Evolutionary conservation across 2,329 filamentous ascomycete species (phyloP).

Genomic region (Exophiala calicioides): DNA sequence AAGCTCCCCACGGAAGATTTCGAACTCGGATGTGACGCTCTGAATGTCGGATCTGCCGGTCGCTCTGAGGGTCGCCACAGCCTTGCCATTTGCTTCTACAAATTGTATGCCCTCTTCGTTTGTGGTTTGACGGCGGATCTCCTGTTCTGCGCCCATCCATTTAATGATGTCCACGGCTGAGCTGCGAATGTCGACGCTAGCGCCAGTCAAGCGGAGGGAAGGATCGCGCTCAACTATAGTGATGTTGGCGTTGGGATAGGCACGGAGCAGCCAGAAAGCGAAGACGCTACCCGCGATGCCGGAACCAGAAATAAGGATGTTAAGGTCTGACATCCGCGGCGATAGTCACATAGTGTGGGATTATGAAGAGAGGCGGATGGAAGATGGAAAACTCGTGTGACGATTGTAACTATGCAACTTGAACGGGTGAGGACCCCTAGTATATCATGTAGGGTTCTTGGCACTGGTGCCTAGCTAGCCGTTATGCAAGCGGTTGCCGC

Average conservation of each 20-base stretch:
- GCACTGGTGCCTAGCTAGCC: neutral
- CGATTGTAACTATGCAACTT: too few species aligned
- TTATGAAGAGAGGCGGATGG: too few species aligned
- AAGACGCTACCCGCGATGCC: neutral
- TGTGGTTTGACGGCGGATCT: neutral
- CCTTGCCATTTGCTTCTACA: neutral
- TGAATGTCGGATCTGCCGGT: neutral
- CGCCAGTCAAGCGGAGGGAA: neutral
- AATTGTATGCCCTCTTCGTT: neutral
- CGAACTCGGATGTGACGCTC: conserved; percentile 2
- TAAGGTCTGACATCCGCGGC: neutral
- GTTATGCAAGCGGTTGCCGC: neutral
- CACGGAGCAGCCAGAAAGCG: neutral
- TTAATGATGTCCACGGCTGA: neutral
- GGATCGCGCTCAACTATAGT: neutral
- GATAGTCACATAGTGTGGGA: too few species aligned
- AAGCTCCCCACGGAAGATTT: neutral
- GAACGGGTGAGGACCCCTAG: too few species aligned
- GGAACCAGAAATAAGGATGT: neutral
- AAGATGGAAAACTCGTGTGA: too few species aligned
- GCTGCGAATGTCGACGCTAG: neutral
- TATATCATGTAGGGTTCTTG: too few species aligned
- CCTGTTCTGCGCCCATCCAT: conserved; percentile 2
- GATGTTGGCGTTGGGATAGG: neutral
- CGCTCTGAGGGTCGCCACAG: neutral